Evolutionary conservation across 1,284 basidiomycete species (phyloP), one percentile per base, ranked within the genome.

Genomic region (Malassezia slooffiae): DNA sequence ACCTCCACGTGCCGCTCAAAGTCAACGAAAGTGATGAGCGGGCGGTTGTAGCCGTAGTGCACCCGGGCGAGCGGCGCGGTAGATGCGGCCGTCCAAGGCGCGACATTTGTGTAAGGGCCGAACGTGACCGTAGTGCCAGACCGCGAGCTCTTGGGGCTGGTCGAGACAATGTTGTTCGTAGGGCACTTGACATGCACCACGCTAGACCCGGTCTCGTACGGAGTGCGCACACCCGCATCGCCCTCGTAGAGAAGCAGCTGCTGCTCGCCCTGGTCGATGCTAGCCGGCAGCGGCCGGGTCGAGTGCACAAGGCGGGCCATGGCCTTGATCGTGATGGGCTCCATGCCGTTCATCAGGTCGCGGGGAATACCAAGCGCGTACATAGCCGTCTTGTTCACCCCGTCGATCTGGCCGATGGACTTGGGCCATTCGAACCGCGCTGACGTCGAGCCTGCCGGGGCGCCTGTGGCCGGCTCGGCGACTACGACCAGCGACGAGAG

Each of bases 1-100:
- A 97, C 80, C 72, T 97, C 89, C 2, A 83, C 88, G 0, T 76
- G 69, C 34, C 93, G 80, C 44, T 79, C 76, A 23, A 91, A 76
- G 21, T 75, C 79, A 16, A 76, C 76, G 42, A 93, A 74, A 51
- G 85, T 80, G 11, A 89, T 70, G 31, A 93, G 78, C 0, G 91
- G 86, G 42, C 79, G 75, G 24, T 82, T 82, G 50, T 82, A 81
- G 57, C 76, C 74, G 72, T 86, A 97, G 62, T 93, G 87, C 3
- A 95, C 75, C 5, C 72, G 72, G 43, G 88, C 72, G 13, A 48
- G 36, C 0, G 30, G 15, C 83, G n/a, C 73, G 27, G 12, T n/a
- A n/a, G n/a, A n/a, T 11, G 9, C 4, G 4, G 45, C 5, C 15
- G 83, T 43, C 17, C 68, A 83, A 1, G 79, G 62, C 5, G 80